Evolutionary conservation across 805 yeast species (phyloP).

Genomic region (Ogataea neopini): DNA sequence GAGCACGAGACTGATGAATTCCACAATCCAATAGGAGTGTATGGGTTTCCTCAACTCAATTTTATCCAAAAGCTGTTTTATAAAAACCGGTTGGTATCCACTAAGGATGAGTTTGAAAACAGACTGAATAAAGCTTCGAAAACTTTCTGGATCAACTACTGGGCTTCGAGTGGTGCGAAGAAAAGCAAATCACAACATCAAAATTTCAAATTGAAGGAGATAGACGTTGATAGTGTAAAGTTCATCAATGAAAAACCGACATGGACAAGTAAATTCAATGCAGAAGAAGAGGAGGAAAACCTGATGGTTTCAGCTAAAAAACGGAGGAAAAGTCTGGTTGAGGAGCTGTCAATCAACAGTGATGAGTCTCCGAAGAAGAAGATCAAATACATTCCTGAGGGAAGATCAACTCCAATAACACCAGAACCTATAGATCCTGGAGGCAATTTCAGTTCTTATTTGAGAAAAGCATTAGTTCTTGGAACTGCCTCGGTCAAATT

Average conservation of each 20-base stretch:
- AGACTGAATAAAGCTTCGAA: constrained; percentile 39
- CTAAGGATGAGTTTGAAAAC: constrained; percentile 31
- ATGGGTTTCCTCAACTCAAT: constrained; percentile 61
- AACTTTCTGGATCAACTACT: constrained; percentile 55
- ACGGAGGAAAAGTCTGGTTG: not conserved
- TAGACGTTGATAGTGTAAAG: constrained; percentile 35
- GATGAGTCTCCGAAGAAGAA: constrained; percentile 22
- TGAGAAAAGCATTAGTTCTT: constrained; percentile 42
- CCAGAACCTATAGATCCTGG: constrained; percentile 28
- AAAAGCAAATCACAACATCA: constrained; percentile 9
- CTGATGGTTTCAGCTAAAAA: not conserved
- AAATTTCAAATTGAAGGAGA: constrained; percentile 37
- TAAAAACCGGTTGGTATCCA: constrained; percentile 48
- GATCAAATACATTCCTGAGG: constrained; percentile 19
- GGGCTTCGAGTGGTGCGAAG: constrained; percentile 36
- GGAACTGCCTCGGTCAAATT: constrained; percentile 68
- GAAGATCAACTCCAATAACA: constrained; percentile 24
- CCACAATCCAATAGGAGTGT: constrained; percentile 54
- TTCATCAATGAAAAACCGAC: constrained; percentile 28
- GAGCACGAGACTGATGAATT: constrained; percentile 39
- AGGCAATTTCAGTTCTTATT: constrained; percentile 23
- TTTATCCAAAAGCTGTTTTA: constrained; percentile 54
- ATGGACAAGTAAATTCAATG: constrained; percentile 32
- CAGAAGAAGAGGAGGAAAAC: constrained; percentile 25
- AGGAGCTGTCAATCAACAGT: constrained; percentile 6